phyloP scores from a whole-genome alignment of 306 rosid species.

The Vigna mungo region DNA sequence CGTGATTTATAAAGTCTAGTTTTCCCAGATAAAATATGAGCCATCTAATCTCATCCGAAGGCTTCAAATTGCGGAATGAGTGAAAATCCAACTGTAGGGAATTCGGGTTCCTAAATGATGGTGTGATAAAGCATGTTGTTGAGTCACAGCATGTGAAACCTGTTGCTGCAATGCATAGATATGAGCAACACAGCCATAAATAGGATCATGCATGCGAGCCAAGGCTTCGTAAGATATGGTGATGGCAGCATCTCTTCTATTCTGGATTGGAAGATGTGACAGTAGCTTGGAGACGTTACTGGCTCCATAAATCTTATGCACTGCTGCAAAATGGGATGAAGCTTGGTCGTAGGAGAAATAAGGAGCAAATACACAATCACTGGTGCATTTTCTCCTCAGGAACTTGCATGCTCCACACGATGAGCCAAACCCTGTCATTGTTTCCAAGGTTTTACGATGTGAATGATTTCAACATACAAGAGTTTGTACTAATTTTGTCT shows the following conservation, averaged over 20 bases:
- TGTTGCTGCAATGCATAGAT: conserved; percentile 84
- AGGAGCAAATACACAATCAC: conserved; percentile 81
- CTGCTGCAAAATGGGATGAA: conserved; percentile 78
- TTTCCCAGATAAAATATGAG: not conserved
- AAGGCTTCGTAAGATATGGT: conserved; percentile 85
- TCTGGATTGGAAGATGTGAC: conserved; percentile 68
- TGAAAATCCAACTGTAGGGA: not conserved
- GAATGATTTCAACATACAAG: conserved; percentile 39
- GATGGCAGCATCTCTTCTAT: conserved; percentile 75
- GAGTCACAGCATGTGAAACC: conserved; percentile 45
- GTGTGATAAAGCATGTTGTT: not conserved
- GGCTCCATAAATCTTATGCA: conserved; percentile 87
- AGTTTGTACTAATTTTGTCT: conserved; percentile 37
- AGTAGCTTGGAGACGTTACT: conserved; percentile 81
- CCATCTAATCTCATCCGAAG: not conserved
- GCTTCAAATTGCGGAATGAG: not conserved
- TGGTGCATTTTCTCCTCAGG: conserved; percentile 77
- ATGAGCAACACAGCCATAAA: conserved; percentile 84
- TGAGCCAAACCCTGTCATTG: conserved; percentile 73
- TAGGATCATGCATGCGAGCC: conserved; percentile 80
- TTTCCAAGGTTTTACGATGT: conserved; percentile 45
- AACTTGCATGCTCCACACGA: conserved; percentile 97
- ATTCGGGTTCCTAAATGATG: not conserved
- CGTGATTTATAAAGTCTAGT: too few species aligned
- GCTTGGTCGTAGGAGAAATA: conserved; percentile 82